Evolutionary conservation across 768 basidiomycete species (phyloP).

Genomic region (Podaxis sp.): DNA sequence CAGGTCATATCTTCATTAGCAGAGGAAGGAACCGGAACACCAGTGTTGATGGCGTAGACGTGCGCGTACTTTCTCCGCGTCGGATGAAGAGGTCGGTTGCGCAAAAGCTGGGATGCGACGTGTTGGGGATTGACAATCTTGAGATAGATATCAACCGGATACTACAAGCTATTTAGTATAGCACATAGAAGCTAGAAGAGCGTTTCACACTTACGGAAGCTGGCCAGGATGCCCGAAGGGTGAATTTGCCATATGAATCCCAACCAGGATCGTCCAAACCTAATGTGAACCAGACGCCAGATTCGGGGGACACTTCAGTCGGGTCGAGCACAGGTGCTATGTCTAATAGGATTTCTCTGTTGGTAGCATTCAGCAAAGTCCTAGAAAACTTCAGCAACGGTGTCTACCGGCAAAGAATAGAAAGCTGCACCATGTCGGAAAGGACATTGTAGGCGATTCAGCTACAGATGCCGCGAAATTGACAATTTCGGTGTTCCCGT

Average conservation of each 20-base stretch:
- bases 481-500: constrained; percentile 66
- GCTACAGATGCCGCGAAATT: constrained; percentile 43
- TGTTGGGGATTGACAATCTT: constrained; percentile 30
- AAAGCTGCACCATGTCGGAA: constrained; percentile 28
- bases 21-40: constrained; percentile 43
- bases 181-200: neutral
- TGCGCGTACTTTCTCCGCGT: constrained; percentile 52
- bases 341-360: constrained; percentile 33
- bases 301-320: constrained; percentile 31
- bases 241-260: constrained; percentile 42
- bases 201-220: constrained; percentile 42
- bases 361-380: constrained; percentile 34
- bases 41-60: constrained; percentile 50
- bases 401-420: neutral
- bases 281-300: constrained; percentile 45
- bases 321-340: constrained; percentile 21
- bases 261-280: constrained; percentile 41
- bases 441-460: constrained; percentile 19
- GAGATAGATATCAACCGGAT: constrained; percentile 28
- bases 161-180: constrained; percentile 16
- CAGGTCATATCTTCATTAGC: constrained; percentile 17
- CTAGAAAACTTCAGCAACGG: constrained; percentile 23
- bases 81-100: constrained; percentile 6
- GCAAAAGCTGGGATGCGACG: constrained; percentile 15
- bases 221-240: constrained; percentile 54